These are phyloP conservation scores for Fusarium pininemorale DNA, from an alignment of 2,329 filamentous ascomycete species.

Conservation along the genomic window DNA sequence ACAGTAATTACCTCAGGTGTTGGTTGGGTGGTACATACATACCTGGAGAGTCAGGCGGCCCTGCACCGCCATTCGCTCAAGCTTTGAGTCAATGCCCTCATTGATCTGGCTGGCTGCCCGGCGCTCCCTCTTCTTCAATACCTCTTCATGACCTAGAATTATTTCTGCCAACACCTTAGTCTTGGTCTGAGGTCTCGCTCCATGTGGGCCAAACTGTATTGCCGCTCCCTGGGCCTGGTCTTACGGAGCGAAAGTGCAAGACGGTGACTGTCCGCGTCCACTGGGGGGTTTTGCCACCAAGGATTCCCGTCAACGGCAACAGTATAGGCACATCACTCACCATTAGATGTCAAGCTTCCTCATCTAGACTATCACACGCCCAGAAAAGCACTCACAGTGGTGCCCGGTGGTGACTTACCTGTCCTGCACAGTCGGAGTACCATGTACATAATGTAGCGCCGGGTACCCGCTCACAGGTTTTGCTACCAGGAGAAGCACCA, in stretches of 20 bases:
- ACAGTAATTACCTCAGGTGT: not conserved
- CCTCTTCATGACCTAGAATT: not conserved
- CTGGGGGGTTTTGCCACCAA: conserved; percentile 25
- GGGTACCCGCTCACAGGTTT: conserved; percentile 7
- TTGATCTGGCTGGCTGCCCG: not conserved
- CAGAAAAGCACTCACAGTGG: conserved; percentile 15
- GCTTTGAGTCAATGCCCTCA: not conserved
- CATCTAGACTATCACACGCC: conserved; percentile 2
- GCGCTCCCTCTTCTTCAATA: not conserved
- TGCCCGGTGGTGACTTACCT: not conserved
- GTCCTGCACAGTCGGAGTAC: not conserved
- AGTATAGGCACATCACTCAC: conserved; percentile 19
- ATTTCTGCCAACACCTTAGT: not conserved
- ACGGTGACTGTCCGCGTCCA: conserved; percentile 5
- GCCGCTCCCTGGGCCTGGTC: conserved; percentile 6
- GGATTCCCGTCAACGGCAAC: conserved; percentile 19
- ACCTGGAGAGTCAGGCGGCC: conserved; percentile 5
- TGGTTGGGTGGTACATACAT: not conserved
- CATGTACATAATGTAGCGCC: conserved; percentile 10
- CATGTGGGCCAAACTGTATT: not conserved
- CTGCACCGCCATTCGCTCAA: not conserved
- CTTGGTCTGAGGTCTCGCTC: conserved; percentile 9
- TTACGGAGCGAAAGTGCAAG: conserved; percentile 1
- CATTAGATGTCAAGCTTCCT: not conserved
- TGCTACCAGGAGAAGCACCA: conserved; percentile 18